Evolutionary conservation across 1,284 basidiomycete species (phyloP).

Genomic region (Trametes versicolor): DNA sequence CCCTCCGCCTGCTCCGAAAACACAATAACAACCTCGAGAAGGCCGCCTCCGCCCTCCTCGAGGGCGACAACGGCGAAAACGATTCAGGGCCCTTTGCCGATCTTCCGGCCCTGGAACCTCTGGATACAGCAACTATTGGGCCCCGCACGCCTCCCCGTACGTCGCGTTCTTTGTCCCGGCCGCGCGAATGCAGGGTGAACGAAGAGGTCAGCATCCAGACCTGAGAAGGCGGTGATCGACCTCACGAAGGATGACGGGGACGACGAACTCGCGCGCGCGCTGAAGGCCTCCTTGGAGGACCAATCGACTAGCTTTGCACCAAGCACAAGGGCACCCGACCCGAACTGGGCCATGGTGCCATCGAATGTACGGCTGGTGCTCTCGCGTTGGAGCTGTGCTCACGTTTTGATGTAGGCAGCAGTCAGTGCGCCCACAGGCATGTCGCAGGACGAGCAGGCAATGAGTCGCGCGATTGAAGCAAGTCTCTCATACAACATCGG

Average conservation of each 20-base stretch:
- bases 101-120: conserved; percentile 31
- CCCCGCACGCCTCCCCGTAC: conserved; percentile 48
- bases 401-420: conserved; percentile 39
- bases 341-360: conserved; percentile 73
- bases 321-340: conserved; percentile 66
- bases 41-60: conserved; percentile 67
- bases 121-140: conserved; percentile 25
- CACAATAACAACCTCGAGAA: conserved; percentile 68
- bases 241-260: conserved; percentile 64
- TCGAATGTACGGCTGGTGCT: conserved; percentile 58
- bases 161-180: conserved; percentile 21
- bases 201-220: conserved; percentile 46
- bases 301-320: conserved; percentile 58
- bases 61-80: conserved; percentile 55
- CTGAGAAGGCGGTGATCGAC: conserved; percentile 58
- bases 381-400: not conserved
- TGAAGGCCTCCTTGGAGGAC: conserved; percentile 61
- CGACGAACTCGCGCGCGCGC: conserved; percentile 59
- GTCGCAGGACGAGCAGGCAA: conserved; percentile 61
- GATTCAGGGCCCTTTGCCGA: conserved; percentile 19
- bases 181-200: not conserved
- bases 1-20: conserved; percentile 62
- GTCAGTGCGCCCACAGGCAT: conserved; percentile 48
- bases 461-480: conserved; percentile 73
- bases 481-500: conserved; percentile 55